phyloP scores from a whole-genome alignment of 169 alveolate species.

The Cystoisospora suis region DNA sequence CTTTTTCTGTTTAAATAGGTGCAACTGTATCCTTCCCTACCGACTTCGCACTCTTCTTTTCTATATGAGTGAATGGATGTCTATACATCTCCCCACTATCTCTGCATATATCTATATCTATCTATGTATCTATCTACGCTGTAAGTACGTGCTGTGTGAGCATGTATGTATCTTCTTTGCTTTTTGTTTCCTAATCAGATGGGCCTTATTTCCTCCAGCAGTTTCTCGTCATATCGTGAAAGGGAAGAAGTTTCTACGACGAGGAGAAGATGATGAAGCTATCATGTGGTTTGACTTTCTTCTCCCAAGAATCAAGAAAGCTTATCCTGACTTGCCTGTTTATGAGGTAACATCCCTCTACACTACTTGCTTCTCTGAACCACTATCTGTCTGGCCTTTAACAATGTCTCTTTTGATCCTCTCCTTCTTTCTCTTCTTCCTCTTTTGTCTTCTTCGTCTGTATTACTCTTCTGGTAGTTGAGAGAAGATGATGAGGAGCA shows the following conservation, averaged over 20 bases:
- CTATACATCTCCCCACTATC: neutral
- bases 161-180: neutral
- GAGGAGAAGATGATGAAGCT: slow-evolving; percentile 80
- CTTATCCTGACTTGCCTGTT: slow-evolving; percentile 43
- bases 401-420: neutral
- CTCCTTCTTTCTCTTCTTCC: neutral
- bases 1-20: too few relatives aligned
- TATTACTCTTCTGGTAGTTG: too few relatives aligned
- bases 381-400: neutral
- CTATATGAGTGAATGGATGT: neutral
- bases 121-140: too few relatives aligned
- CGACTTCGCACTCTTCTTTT: neutral
- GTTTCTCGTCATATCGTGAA: slow-evolving; percentile 73
- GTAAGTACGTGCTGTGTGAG: too few relatives aligned
- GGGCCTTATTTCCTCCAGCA: slow-evolving; percentile 60
- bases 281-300: slow-evolving; percentile 74
- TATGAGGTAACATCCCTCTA: slow-evolving; percentile 35
- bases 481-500: too few relatives aligned
- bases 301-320: slow-evolving; percentile 76
- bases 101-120: neutral
- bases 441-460: neutral
- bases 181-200: slow-evolving; percentile 5
- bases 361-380: neutral
- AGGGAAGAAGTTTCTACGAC: slow-evolving; percentile 44
- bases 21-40: too few relatives aligned